phyloP scores from a whole-genome alignment of 768 basidiomycete genomes.

The Suillus occidentalis region DNA sequence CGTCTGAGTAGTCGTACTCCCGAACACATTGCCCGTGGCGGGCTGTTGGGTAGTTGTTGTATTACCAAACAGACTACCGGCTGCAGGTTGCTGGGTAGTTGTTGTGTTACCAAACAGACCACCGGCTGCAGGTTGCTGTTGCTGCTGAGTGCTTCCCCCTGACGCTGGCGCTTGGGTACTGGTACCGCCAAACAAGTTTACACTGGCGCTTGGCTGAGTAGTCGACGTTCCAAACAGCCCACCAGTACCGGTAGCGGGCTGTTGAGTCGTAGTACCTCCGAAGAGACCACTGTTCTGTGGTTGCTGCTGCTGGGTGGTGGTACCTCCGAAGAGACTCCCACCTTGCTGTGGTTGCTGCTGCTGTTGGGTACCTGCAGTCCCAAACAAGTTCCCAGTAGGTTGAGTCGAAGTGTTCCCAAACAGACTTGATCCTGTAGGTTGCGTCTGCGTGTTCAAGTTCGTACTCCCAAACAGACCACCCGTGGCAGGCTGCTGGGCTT shows the following conservation, averaged over 20 bases:
- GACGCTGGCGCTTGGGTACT: slow-evolving; percentile 14
- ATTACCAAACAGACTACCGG: slow-evolving; percentile 22
- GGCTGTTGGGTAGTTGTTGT: slow-evolving; percentile 14
- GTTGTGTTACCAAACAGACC: slow-evolving; percentile 19
- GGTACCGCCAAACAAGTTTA: slow-evolving; percentile 21
- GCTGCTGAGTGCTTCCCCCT: slow-evolving; percentile 13
- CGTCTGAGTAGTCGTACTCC: slow-evolving; percentile 13
- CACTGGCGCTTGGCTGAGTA: slow-evolving; percentile 8
- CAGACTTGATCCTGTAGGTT: slow-evolving; percentile 14
- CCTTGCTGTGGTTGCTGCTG: slow-evolving; percentile 15
- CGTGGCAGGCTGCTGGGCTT: slow-evolving; percentile 19
- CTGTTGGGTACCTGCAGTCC: slow-evolving; percentile 10
- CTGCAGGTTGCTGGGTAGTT: slow-evolving; percentile 1
- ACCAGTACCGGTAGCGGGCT: slow-evolving; percentile 17
- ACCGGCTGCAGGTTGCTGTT: slow-evolving; percentile 11
- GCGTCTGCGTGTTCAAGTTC: neutral
- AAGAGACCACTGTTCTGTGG: slow-evolving; percentile 28
- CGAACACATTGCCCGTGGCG: slow-evolving; percentile 21
- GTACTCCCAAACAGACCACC: slow-evolving; percentile 20
- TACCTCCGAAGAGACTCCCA: slow-evolving; percentile 19
- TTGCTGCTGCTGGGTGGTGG: slow-evolving; percentile 5
- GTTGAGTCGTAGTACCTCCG: slow-evolving; percentile 18
- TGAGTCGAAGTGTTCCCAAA: slow-evolving; percentile 22
- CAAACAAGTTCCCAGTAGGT: slow-evolving; percentile 20
- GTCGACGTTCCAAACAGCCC: slow-evolving; percentile 18